These are phyloP conservation scores for Phytophthora pini DNA, from an alignment of 352 stramenopile species.

Conservation along the genomic window DNA sequence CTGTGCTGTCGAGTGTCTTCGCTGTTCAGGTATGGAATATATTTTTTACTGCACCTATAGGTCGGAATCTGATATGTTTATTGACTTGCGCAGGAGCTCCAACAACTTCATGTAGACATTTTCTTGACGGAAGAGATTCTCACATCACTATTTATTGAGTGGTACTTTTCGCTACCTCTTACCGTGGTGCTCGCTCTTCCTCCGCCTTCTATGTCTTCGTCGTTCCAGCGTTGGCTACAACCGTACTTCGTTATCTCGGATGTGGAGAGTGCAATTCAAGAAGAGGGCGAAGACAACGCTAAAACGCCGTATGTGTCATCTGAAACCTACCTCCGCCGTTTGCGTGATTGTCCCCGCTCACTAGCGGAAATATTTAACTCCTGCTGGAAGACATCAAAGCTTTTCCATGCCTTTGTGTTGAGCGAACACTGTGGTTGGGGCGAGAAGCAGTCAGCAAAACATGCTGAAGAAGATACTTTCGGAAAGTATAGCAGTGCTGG, in stretches of 20 bases:
- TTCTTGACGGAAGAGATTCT: conserved; percentile 62
- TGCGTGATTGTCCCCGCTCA: conserved; percentile 45
- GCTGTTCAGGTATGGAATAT: conserved; percentile 64
- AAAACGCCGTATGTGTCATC: conserved; percentile 32
- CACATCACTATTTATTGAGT: conserved; percentile 76
- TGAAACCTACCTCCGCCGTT: conserved; percentile 37
- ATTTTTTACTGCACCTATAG: neutral
- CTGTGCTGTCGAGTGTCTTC: conserved; percentile 81
- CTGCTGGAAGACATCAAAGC: conserved; percentile 63
- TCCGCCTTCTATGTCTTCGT: conserved; percentile 69
- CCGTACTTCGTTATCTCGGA: conserved; percentile 58
- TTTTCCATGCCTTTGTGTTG: conserved; percentile 81
- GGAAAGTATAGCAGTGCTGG: conserved; percentile 67
- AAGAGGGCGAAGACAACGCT: conserved; percentile 37
- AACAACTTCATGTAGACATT: conserved; percentile 63
- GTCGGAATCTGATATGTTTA: conserved; percentile 13
- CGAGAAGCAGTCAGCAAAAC: conserved; percentile 68
- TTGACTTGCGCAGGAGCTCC: conserved; percentile 53
- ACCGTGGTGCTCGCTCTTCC: conserved; percentile 63
- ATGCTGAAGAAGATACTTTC: conserved; percentile 75
- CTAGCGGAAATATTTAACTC: conserved; percentile 61
- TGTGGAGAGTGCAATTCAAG: conserved; percentile 40
- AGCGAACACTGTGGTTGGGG: conserved; percentile 71
- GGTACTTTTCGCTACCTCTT: conserved; percentile 82
- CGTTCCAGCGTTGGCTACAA: conserved; percentile 79